A percentile compares a stretch with the other conserved stretches of the same genome.
phyloP scores from a whole-genome alignment of 2,329 filamentous ascomycete species.

The Fulvia fulva region DNA sequence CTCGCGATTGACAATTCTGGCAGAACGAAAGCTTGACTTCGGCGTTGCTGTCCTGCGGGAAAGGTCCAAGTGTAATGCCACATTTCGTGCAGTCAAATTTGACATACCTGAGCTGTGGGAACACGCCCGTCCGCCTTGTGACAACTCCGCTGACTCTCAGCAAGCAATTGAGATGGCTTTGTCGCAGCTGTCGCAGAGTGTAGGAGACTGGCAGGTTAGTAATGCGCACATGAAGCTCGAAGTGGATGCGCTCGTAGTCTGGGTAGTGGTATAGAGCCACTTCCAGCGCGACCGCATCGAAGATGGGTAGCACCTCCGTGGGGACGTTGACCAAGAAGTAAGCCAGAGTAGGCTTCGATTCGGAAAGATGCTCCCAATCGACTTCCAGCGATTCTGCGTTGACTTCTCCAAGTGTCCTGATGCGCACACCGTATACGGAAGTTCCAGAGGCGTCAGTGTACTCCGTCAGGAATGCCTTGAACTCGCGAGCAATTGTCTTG shows the following conservation, averaged over 20 bases:
- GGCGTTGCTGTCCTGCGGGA: slow-evolving; percentile 93
- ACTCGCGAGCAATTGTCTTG: slow-evolving; percentile 89
- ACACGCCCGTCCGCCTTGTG: slow-evolving; percentile 88
- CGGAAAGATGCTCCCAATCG: slow-evolving; percentile 86
- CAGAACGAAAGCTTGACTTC: slow-evolving; percentile 97
- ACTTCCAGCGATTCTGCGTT: slow-evolving; percentile 96
- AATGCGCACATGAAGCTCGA: slow-evolving; percentile 95
- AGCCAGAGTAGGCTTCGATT: slow-evolving; percentile 86
- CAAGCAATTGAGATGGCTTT: slow-evolving; percentile 92
- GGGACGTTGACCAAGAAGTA: slow-evolving; percentile 96
- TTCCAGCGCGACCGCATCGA: slow-evolving; percentile 95
- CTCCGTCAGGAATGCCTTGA: slow-evolving; percentile 94
- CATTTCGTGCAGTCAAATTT: slow-evolving; percentile 98
- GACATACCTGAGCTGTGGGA: slow-evolving; percentile 96
- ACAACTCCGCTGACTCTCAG: slow-evolving; percentile 94
- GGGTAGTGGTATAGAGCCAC: slow-evolving; percentile 94
- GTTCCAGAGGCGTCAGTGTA: slow-evolving; percentile 85
- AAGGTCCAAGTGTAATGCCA: slow-evolving; percentile 84
- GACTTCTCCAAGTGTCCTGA: slow-evolving; percentile 91
- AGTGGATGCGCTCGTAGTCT: slow-evolving; percentile 95
- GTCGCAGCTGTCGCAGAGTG: slow-evolving; percentile 88
- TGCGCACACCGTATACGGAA: slow-evolving; percentile 92
- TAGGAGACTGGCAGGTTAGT: slow-evolving; percentile 92
- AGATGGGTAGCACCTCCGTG: slow-evolving; percentile 90
- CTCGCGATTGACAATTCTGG: slow-evolving; percentile 91